Percentiles rank a stretch among this genome's conserved stretches.
Evolutionary conservation across 1,284 basidiomycete species (phyloP).

Genomic region (Moniliella sp.): DNA sequence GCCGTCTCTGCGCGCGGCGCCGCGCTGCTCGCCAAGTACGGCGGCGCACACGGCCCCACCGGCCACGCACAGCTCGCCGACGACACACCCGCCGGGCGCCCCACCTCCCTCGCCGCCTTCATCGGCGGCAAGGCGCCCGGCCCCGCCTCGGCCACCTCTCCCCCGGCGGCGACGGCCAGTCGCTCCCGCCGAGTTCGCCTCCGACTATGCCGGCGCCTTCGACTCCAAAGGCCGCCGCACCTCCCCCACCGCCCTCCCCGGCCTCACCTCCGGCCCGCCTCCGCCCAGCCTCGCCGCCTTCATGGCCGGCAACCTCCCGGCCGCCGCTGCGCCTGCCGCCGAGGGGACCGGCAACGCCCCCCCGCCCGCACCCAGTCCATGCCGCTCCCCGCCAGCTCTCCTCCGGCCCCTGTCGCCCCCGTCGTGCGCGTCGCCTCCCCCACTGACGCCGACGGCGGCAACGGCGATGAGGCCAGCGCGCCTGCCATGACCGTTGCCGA

Average conservation of each 20-base stretch:
- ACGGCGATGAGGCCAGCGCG: too few relatives aligned
- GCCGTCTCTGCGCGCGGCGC: too few relatives aligned
- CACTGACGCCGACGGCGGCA: too few relatives aligned
- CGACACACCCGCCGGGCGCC: conserved; percentile 6
- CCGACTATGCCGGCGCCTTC: neutral
- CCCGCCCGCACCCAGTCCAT: too few relatives aligned
- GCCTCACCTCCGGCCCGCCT: neutral
- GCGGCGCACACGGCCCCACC: conserved; percentile 27
- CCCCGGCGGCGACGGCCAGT: conserved; percentile 22
- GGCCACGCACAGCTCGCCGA: too few relatives aligned
- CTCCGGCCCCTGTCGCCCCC: too few relatives aligned
- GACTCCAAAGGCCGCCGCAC: neutral
- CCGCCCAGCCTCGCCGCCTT: neutral
- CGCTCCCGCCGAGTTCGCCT: conserved; percentile 8
- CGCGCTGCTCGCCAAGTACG: conserved; percentile 25
- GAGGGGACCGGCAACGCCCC: too few relatives aligned
- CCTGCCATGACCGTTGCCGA: too few relatives aligned
- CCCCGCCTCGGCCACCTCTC: conserved; percentile 24
- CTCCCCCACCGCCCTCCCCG: neutral
- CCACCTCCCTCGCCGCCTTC: conserved; percentile 26
- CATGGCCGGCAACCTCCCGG: neutral
- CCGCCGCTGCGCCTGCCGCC: too few relatives aligned
- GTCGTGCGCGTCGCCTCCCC: too few relatives aligned
- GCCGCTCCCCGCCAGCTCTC: too few relatives aligned
- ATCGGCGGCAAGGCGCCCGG: conserved; percentile 29